Conservation (phyloP, 2,329 filamentous ascomycete genomes). For the Tolypocladium guangdongense region DNA sequence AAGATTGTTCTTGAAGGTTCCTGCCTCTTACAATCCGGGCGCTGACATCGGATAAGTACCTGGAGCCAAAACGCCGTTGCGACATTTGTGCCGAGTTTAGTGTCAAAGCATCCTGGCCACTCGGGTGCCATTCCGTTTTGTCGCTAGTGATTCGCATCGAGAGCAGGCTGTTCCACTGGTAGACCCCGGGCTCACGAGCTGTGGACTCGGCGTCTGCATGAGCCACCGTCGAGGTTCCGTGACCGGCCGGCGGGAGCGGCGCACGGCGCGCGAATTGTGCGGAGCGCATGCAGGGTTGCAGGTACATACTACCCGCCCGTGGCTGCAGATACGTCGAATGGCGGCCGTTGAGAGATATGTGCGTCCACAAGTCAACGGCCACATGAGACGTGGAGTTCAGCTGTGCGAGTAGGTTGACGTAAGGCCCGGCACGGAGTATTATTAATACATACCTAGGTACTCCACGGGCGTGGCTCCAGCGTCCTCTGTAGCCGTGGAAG, state of each 20-base stretch:
- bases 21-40: slow-evolving; percentile 1
- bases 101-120: neutral
- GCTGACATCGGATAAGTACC: neutral
- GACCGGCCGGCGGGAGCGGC: neutral
- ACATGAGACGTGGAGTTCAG: no score
- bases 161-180: neutral
- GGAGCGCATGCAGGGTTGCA: neutral
- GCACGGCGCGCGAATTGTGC: neutral
- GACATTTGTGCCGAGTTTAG: neutral
- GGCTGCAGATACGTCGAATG: neutral
- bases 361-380: no score
- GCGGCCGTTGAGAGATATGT: neutral
- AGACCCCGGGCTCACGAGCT: neutral
- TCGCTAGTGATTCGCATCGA: neutral
- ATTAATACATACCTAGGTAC: no score
- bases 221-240: neutral
- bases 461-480: no score
- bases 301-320: no score
- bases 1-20: slow-evolving; percentile 1
- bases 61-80: neutral
- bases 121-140: no score
- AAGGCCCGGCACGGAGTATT: no score
- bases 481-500: no score
- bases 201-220: neutral
- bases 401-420: neutral